Conservation (phyloP, 106 monocot species). For the Acorus calamus region DNA sequence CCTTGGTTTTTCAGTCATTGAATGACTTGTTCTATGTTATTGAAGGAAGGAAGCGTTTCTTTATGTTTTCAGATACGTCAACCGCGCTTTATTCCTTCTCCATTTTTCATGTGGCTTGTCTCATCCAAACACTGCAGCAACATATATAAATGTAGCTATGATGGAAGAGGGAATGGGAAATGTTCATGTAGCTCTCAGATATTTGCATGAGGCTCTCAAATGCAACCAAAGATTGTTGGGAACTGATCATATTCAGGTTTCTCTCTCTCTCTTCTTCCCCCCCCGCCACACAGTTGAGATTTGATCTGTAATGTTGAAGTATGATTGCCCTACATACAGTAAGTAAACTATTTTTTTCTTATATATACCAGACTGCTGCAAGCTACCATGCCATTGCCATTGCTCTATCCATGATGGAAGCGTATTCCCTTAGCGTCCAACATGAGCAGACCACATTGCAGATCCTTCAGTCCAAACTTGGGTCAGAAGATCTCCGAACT, state of each 20-base stretch:
- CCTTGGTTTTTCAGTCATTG: no score
- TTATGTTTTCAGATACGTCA: conserved; percentile 57
- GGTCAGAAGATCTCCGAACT: conserved; percentile 79
- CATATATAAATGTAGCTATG: conserved; percentile 98
- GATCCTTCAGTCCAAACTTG: conserved; percentile 79
- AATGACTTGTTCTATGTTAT: no score
- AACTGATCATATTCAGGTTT: conserved; percentile 89
- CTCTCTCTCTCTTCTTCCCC: conserved; percentile 9
- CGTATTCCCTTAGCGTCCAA: conserved; percentile 79
- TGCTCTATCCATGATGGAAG: conserved; percentile 97
- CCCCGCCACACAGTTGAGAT: background rate
- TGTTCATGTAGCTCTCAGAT: conserved; percentile 83
- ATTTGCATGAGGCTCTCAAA: conserved; percentile 87
- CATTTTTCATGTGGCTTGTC: conserved; percentile 88
- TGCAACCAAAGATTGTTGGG: conserved; percentile 90
- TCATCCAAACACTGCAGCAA: conserved; percentile 93
- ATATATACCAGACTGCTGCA: conserved; percentile 65
- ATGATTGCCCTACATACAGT: background rate
- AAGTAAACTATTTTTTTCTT: background rate
- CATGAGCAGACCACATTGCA: conserved; percentile 90
- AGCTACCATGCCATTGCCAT: conserved; percentile 97
- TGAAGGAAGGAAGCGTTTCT: background rate
- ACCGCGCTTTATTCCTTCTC: conserved; percentile 81
- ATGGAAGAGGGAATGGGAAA: conserved; percentile 99
- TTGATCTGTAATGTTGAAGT: background rate